Evolutionary conservation across 2,329 filamentous ascomycete species (phyloP).

Genomic region (Leptographium procerum): DNA sequence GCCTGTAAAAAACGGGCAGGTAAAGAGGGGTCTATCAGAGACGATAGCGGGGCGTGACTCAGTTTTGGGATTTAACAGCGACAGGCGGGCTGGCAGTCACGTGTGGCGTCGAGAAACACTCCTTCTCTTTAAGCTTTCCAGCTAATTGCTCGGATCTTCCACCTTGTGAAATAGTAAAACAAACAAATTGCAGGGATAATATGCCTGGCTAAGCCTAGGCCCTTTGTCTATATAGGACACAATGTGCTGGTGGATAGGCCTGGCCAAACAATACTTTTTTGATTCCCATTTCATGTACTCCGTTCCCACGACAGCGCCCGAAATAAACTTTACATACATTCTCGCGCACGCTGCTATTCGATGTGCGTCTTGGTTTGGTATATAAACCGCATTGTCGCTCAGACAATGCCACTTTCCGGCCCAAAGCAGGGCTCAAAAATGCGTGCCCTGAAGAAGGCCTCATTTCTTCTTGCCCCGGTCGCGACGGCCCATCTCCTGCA

Average conservation of each 20-base stretch:
- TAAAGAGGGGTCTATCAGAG: not conserved
- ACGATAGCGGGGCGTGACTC: not conserved
- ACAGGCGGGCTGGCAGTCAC: not conserved
- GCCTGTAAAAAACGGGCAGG: not conserved
- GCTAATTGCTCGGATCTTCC: too few relatives aligned
- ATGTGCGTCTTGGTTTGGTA: too few relatives aligned
- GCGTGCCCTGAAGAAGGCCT: not conserved
- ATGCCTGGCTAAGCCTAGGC: too few relatives aligned
- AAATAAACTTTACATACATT: too few relatives aligned
- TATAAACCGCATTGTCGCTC: too few relatives aligned
- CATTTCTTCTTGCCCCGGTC: conserved; percentile 28
- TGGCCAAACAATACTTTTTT: not conserved
- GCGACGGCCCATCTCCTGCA: conserved; percentile 34
- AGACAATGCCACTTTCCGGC: too few relatives aligned
- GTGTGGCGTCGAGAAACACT: not conserved
- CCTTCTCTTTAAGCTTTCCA: not conserved
- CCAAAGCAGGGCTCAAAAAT: too few relatives aligned
- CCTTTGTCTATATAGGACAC: not conserved
- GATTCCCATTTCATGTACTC: not conserved
- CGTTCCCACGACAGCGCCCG: not conserved
- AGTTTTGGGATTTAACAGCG: not conserved
- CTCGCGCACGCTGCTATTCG: too few relatives aligned
- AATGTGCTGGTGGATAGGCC: too few relatives aligned
- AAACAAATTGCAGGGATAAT: too few relatives aligned
- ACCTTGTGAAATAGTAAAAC: too few relatives aligned